Evolutionary conservation across 1,284 basidiomycete genomes (phyloP), one percentile per base, ranked within the genome.

Genomic region (Cryptococcus sp.): DNA sequence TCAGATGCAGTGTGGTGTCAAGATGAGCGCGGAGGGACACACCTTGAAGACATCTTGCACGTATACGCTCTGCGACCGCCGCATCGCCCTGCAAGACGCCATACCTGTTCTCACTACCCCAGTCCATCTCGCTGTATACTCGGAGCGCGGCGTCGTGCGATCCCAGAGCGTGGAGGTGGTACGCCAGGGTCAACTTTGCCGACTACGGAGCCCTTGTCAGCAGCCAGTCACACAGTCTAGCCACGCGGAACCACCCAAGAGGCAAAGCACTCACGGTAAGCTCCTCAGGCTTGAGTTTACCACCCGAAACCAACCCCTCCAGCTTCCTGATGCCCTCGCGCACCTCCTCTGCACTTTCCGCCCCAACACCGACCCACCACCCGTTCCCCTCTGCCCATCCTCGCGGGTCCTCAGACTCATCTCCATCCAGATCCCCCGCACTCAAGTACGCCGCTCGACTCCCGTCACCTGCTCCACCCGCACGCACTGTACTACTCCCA

Each of bases 121-220:
- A 81, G 37, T 84, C 81, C 13, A 88, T 81, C 57, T 79, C 76
- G 23, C 78, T 73, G 7, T 89, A 80, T 52, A 85, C 78, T 1
- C 76, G 66, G 18, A 92, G 76, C 55, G 87, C 89, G 53, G 84
- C 82, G 2, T 80, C 73, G 16, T 85, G 85, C 18, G 83, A 79
- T 35, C 84, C 84, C 3, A 91, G 76, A 0, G 89, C 87, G 72
- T 88, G 89, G 2, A 85, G 83, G 65, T 87, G 86, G 72, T 88
- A 90, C 2, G 87, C 89, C 42, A 87, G 76, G 0, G 83, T 80
- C 53, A 88, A 80, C 58, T 82, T 37, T 3, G 76, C 65, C 13
- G 75, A 72, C 73, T 74, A 48, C 12, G 21, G 24, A 21, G 23
- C 45, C 45, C 6, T 5, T 24, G 28, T 36, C 24, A 24, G 20